These are phyloP conservation scores for Colletotrichum sojae DNA, from an alignment of 2,329 filamentous ascomycete genomes.

Conservation along the genomic window DNA sequence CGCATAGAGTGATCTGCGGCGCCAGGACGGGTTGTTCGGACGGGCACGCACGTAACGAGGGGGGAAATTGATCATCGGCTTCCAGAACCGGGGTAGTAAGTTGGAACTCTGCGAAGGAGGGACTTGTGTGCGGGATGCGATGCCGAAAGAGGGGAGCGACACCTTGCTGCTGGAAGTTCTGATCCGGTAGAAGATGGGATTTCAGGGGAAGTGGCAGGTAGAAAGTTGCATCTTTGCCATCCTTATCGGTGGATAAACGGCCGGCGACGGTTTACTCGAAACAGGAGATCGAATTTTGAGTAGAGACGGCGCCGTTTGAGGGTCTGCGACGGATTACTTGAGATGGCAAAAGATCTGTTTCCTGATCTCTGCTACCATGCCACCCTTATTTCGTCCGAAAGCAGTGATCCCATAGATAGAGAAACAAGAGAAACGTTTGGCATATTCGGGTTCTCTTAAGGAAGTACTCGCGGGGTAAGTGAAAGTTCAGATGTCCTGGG, in stretches of 20 bases:
- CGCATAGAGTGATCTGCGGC: constrained; percentile 34
- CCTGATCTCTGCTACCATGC: neutral
- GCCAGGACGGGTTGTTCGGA: constrained; percentile 20
- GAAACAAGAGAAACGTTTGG: too few relatives aligned
- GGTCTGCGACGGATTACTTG: neutral
- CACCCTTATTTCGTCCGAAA: constrained; percentile 14
- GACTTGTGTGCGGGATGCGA: neutral
- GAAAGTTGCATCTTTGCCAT: neutral
- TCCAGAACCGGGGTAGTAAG: constrained; percentile 3
- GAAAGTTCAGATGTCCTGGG: too few relatives aligned
- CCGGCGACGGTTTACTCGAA: too few relatives aligned
- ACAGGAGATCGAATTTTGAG: too few relatives aligned
- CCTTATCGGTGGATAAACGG: too few relatives aligned
- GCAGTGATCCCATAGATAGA: neutral
- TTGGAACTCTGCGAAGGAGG: too few relatives aligned
- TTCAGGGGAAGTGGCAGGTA: neutral
- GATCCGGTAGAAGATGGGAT: neutral
- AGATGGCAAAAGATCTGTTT: constrained; percentile 14
- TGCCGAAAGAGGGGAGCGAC: neutral
- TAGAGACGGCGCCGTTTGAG: neutral
- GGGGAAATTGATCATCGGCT: neutral
- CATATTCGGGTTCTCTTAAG: too few relatives aligned
- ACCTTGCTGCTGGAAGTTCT: constrained; percentile 10
- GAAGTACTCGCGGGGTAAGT: too few relatives aligned
- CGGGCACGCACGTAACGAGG: neutral